Conservation (phyloP, 495 filamentous ascomycete genomes). For the Penicillium coprophilum region DNA sequence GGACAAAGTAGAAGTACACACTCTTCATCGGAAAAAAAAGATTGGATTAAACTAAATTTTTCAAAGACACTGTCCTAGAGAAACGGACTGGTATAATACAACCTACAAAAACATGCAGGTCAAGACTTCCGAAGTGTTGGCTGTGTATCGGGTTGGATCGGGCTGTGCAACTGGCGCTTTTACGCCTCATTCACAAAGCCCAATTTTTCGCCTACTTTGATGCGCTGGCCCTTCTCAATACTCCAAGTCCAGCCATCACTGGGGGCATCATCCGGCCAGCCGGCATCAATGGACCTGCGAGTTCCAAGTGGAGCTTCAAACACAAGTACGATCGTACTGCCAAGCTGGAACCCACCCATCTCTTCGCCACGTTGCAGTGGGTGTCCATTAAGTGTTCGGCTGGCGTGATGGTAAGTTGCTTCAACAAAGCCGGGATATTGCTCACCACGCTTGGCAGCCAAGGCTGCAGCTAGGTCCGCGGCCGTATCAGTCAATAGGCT, state of each 20-base stretch:
- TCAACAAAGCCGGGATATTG: constrained; percentile 83
- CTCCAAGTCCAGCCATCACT: constrained; percentile 77
- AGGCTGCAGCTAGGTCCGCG: constrained; percentile 76
- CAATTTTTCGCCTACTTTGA: constrained; percentile 85
- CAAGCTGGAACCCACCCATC: constrained; percentile 97
- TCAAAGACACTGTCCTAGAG: neutral
- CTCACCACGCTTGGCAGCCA: constrained; percentile 73
- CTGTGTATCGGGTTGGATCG: constrained; percentile 6
- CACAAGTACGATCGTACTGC: constrained; percentile 92
- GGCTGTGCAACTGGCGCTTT: constrained; percentile 8
- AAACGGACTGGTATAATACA: constrained; percentile 27
- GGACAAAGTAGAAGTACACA: neutral
- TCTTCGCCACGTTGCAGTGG: constrained; percentile 85
- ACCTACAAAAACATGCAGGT: neutral
- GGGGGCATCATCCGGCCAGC: constrained; percentile 53
- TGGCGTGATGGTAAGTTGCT: constrained; percentile 81
- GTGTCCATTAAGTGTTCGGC: constrained; percentile 74
- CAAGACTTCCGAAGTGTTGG: neutral
- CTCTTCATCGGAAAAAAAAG: neutral
- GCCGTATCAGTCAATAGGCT: constrained; percentile 84
- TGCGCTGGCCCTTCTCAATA: constrained; percentile 78
- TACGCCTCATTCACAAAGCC: constrained; percentile 55
- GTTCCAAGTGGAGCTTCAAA: constrained; percentile 85
- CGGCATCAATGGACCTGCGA: constrained; percentile 64
- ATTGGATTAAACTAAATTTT: constrained; percentile 3